Conservation (phyloP, 805 yeast species). For the Teunomyces funiuensis region DNA sequence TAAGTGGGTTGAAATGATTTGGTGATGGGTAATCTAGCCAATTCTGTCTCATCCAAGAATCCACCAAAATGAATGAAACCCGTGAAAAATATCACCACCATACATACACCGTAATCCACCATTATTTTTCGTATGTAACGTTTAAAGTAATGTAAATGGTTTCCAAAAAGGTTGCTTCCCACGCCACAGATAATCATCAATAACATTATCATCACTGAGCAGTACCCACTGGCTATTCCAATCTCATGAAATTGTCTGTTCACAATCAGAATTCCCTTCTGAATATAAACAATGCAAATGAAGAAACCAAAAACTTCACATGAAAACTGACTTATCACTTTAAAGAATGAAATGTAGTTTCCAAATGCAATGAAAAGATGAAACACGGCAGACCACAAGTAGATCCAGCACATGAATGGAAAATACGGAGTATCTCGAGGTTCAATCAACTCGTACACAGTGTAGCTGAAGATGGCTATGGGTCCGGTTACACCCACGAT, state of each 20-base stretch:
- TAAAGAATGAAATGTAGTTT: constrained; percentile 66
- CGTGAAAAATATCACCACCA: constrained; percentile 82
- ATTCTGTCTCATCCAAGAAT: constrained; percentile 51
- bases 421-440: constrained; percentile 62
- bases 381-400: constrained; percentile 84
- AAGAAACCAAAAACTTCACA: constrained; percentile 94
- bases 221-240: constrained; percentile 56
- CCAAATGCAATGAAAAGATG: constrained; percentile 71
- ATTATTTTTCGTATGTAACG: constrained; percentile 64
- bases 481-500: constrained; percentile 99
- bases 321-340: constrained; percentile 74
- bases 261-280: constrained; percentile 86
- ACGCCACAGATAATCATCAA: constrained; percentile 78
- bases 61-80: constrained; percentile 95
- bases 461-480: constrained; percentile 85
- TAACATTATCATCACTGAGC: constrained; percentile 71
- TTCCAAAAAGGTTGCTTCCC: constrained; percentile 57
- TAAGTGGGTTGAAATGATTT: constrained; percentile 73
- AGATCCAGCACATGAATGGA: constrained; percentile 95
- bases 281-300: constrained; percentile 82
- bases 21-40: constrained; percentile 68
- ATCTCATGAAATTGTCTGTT: constrained; percentile 59
- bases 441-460: constrained; percentile 70
- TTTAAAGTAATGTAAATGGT: constrained; percentile 59
- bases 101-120: constrained; percentile 84